Conservation (phyloP, 106 monocot genomes). For the Platanthera zijinensis region DNA sequence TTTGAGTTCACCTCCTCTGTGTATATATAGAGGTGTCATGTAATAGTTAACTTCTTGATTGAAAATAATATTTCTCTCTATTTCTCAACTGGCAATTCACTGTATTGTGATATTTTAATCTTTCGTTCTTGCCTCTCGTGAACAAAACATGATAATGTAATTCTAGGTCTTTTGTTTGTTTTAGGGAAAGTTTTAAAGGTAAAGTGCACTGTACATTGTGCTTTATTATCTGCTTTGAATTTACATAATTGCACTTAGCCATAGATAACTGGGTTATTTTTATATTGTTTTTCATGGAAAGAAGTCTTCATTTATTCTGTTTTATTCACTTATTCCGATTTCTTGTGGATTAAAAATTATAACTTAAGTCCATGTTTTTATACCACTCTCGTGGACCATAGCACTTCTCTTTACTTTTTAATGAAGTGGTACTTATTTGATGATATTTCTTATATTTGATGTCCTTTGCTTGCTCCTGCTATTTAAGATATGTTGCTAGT, state of each 20-base stretch:
- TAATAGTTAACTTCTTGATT: no score
- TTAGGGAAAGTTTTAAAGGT: neutral
- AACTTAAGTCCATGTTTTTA: neutral
- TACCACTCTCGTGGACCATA: neutral
- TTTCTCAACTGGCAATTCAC: no score
- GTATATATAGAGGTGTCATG: no score
- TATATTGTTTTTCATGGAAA: neutral
- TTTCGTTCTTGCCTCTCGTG: no score
- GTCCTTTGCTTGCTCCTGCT: neutral
- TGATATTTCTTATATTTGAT: neutral
- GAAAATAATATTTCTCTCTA: no score
- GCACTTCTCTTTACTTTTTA: neutral
- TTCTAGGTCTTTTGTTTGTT: neutral
- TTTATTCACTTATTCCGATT: neutral
- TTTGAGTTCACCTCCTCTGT: no score
- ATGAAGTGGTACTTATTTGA: neutral
- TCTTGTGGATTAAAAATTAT: neutral
- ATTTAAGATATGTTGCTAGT: neutral
- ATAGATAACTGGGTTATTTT: neutral
- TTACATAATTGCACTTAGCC: neutral
- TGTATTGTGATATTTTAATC: no score
- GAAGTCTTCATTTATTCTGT: neutral
- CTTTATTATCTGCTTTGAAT: neutral
- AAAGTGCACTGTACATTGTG: neutral
- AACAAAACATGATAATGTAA: no score